Evolutionary conservation across 2,329 filamentous ascomycete genomes (phyloP).

Genomic region (Scedosporium minutisporum): DNA sequence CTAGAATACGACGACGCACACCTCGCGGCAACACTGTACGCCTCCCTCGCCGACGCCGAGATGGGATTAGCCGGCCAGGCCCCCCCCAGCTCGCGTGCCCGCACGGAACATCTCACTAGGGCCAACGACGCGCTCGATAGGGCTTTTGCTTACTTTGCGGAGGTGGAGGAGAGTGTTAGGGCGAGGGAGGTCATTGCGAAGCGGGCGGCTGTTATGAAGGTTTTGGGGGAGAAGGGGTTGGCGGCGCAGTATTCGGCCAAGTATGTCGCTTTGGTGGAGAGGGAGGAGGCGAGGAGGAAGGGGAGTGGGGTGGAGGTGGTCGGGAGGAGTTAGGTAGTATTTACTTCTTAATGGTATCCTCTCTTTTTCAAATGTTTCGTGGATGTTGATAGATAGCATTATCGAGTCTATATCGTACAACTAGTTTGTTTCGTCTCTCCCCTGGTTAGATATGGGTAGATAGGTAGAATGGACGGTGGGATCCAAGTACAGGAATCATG

Average conservation of each 20-base stretch:
- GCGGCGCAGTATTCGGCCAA: conserved; percentile 59
- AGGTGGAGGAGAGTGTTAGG: conserved; percentile 52
- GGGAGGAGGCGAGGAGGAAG: conserved; percentile 3
- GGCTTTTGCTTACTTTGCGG: conserved; percentile 54
- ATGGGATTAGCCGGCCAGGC: conserved; percentile 63
- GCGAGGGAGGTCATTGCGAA: conserved; percentile 75
- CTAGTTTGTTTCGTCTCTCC: no score
- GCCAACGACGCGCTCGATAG: conserved; percentile 53
- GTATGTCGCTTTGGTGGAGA: conserved; percentile 48
- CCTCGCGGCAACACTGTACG: conserved; percentile 58
- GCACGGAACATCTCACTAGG: conserved; percentile 46
- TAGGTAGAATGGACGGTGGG: background rate
- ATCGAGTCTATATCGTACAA: no score
- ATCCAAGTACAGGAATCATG: background rate
- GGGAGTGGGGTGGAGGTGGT: background rate
- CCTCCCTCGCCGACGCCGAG: conserved; percentile 62
- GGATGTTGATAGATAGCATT: background rate
- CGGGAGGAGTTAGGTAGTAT: background rate
- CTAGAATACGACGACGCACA: conserved; percentile 59
- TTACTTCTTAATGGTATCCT: background rate
- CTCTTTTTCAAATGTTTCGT: background rate
- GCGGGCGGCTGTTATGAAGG: conserved; percentile 67
- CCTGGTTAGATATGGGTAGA: background rate
- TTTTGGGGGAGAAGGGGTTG: conserved; percentile 52
- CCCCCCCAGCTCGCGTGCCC: conserved; percentile 29